phyloP scores from a whole-genome alignment of 1,284 basidiomycete species.

The Hypsizygus ulmarius region DNA sequence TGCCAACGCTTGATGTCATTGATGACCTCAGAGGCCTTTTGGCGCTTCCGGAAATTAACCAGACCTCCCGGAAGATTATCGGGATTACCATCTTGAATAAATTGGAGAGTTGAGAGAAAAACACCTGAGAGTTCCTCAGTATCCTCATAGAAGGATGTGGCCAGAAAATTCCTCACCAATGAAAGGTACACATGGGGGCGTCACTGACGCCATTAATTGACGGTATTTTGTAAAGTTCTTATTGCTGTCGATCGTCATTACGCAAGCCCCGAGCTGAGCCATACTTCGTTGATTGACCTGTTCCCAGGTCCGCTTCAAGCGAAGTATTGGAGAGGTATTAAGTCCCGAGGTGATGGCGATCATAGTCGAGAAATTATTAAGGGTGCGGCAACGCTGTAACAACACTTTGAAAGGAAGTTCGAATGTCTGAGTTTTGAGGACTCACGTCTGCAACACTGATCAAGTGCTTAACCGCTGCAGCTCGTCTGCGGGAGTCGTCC shows the following conservation, averaged over 20 bases:
- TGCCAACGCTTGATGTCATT: constrained; percentile 97
- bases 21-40: constrained; percentile 92
- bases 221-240: constrained; percentile 96
- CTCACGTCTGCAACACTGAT: constrained; percentile 92
- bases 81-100: constrained; percentile 98
- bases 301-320: constrained; percentile 95
- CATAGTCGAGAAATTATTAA: constrained; percentile 97
- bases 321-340: constrained; percentile 91
- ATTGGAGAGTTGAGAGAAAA: constrained; percentile 93
- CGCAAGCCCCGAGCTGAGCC: constrained; percentile 65
- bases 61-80: constrained; percentile 79
- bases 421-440: constrained; percentile 17
- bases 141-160: not conserved
- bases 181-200: constrained; percentile 97
- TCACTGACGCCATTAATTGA: constrained; percentile 78
- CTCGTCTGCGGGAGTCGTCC: constrained; percentile 85
- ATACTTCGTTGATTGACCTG: constrained; percentile 76
- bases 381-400: constrained; percentile 77
- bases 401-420: constrained; percentile 8
- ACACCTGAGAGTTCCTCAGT: constrained; percentile 60
- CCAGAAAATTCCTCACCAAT: constrained; percentile 63
- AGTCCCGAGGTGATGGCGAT: constrained; percentile 94
- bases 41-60: constrained; percentile 96
- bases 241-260: constrained; percentile 82
- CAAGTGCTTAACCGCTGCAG: constrained; percentile 84